A percentile compares a stretch with the other conserved stretches of the same genome.
These are phyloP conservation scores for Ailanthus altissimus DNA, from an alignment of 345 rosid species.

Conservation along the genomic window DNA sequence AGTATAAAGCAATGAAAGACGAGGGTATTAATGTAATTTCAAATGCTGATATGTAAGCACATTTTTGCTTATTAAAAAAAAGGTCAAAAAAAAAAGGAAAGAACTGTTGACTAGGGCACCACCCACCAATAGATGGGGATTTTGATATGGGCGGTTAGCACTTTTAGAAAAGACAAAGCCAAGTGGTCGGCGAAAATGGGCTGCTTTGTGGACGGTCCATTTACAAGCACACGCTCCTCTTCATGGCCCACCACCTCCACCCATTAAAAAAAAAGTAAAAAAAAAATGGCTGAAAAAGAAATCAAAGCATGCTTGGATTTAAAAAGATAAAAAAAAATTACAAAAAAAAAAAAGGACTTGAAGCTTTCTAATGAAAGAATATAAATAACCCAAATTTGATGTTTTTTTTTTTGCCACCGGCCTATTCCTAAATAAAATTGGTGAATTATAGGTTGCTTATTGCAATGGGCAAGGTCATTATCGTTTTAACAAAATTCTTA, in stretches of 20 bases:
- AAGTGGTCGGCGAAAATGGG: slow-evolving; percentile 39
- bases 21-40: slow-evolving; percentile 13
- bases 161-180: slow-evolving; percentile 16
- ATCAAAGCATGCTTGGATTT: not conserved
- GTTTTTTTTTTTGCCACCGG: not conserved
- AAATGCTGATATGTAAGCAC: not conserved
- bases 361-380: not conserved
- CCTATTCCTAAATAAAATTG: not conserved
- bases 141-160: slow-evolving; percentile 28
- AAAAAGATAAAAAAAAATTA: not conserved
- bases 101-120: not conserved
- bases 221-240: slow-evolving; percentile 36
- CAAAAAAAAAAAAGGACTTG: not conserved
- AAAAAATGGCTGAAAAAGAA: not conserved
- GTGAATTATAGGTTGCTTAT: not conserved
- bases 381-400: not conserved
- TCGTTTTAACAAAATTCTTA: not conserved
- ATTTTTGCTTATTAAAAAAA: no score
- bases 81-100: no score
- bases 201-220: slow-evolving; percentile 27
- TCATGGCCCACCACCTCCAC: not conserved
- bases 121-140: not conserved
- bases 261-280: not conserved
- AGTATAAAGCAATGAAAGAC: no score
- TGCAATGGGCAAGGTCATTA: not conserved